Percentiles rank a stretch among this genome's conserved stretches.
phyloP scores from a whole-genome alignment of 2,329 filamentous ascomycete genomes.

The Cadophora gregata region DNA sequence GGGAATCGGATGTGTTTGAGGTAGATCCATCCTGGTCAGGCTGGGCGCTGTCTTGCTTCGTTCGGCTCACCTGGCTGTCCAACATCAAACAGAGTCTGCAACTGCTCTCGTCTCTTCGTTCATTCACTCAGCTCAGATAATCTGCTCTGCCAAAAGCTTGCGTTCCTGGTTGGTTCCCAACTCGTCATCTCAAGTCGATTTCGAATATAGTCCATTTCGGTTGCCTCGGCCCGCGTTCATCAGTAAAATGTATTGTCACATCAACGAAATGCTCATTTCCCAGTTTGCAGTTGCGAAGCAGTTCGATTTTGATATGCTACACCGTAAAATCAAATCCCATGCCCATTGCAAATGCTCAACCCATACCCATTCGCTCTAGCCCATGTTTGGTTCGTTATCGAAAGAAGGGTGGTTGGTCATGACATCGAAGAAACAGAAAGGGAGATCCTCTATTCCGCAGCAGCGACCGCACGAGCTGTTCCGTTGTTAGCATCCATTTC shows the following conservation, averaged over 20 bases:
- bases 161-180: too few species aligned
- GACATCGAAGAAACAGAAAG: constrained; percentile 40
- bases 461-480: constrained; percentile 66
- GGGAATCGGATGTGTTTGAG: neutral
- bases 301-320: constrained; percentile 45
- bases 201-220: neutral
- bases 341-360: constrained; percentile 44
- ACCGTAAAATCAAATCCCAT: constrained; percentile 42
- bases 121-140: too few species aligned
- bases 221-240: neutral
- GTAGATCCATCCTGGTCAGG: neutral
- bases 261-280: neutral
- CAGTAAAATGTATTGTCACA: constrained; percentile 5
- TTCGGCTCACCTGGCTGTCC: neutral
- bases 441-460: constrained; percentile 49
- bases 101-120: neutral
- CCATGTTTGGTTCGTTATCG: constrained; percentile 35
- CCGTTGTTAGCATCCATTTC: constrained; percentile 42
- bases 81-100: neutral
- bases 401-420: constrained; percentile 40
- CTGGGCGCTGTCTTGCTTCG: neutral
- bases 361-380: constrained; percentile 41
- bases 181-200: neutral
- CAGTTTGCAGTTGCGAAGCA: constrained; percentile 33
- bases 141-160: too few species aligned